These are phyloP conservation scores for Clonostachys sp. DNA, from an alignment of 2,329 filamentous ascomycete species.

Conservation along the genomic window DNA sequence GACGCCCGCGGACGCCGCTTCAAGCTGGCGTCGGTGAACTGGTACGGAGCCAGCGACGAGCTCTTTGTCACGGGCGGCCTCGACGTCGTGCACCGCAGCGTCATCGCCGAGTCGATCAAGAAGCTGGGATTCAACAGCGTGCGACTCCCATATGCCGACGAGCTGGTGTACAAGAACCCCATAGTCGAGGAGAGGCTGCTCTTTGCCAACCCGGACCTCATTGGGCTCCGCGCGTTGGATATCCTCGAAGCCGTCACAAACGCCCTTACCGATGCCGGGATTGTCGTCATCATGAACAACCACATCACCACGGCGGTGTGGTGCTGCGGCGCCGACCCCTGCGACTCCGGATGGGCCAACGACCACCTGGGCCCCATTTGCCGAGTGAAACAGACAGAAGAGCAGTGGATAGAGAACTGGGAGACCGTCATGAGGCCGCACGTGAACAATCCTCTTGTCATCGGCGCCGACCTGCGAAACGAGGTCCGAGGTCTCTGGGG, in stretches of 20 bases:
- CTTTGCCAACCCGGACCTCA: constrained; percentile 55
- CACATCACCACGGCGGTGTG: constrained; percentile 66
- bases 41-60: constrained; percentile 68
- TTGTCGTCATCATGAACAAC: constrained; percentile 65
- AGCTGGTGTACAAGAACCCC: constrained; percentile 60
- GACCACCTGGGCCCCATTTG: constrained; percentile 57
- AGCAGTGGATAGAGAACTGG: constrained; percentile 64
- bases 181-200: constrained; percentile 42
- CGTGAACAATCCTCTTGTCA: constrained; percentile 53
- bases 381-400: constrained; percentile 57
- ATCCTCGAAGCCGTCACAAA: constrained; percentile 54
- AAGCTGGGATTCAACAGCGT: constrained; percentile 67
- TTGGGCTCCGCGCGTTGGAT: constrained; percentile 52
- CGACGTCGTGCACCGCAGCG: constrained; percentile 55
- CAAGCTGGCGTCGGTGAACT: constrained; percentile 63
- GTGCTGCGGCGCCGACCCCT: constrained; percentile 66
- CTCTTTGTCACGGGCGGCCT: constrained; percentile 60
- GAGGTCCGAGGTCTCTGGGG: constrained; percentile 67
- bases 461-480: constrained; percentile 64
- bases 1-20: constrained; percentile 52
- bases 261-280: constrained; percentile 54
- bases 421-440: constrained; percentile 58
- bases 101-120: constrained; percentile 56
- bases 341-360: constrained; percentile 64
- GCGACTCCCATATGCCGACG: constrained; percentile 63